Base-by-base conservation (phyloP, 371 early-diverging fungal genomes). In the Nematocida ausubeli region DNA sequence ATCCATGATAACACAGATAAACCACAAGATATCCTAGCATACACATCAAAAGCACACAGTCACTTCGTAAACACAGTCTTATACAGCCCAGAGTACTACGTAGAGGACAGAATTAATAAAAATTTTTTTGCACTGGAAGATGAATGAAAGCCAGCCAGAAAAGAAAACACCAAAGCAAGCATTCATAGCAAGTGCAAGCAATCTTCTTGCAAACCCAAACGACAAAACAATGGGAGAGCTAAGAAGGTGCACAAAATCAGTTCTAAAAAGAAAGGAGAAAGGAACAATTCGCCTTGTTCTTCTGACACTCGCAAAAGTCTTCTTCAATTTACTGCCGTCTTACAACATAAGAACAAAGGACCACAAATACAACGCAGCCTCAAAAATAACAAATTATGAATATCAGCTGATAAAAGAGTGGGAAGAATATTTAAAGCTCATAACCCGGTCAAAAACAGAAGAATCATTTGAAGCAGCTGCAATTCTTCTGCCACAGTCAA, bases 401-500 rank as follows among this genome's bases (percentile, higher is more conserved):
- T 75, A 75, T 56, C 14, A 22, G 3, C 68, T 75, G 14, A 57
- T 67, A 24, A n/a, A 51, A 22, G 78, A 75, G 68, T 75, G 78
- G 78, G 9, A 30, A 28, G 65, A 37, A 16, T 75, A 66, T 63
- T 35, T 75, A 34, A 75, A 75, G 58, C 34, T 50, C n/a, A 32
- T 75, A 16, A 75, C 78, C 5, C 63, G 67, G 42, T 75, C 78
- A n/a, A 47, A 58, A 24, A 75, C 78, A 22, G 55, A 75, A 22
- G 78, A 75, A 55, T 75, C 78, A 49, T 75, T 34, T 51, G 78
- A 75, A 34, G 78, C 78, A 35, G 78, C 78, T 2, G 68, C 78
- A 9, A 67, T 75, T 54, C 44, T 75, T 9, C 78, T 75, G 12
- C 78, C 78, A 4, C 65, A 75, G 12, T 39, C 78, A 4, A 57